These are phyloP conservation scores for Komagataella pseudopastoris DNA, from an alignment of 805 yeast species.

Conservation along the genomic window DNA sequence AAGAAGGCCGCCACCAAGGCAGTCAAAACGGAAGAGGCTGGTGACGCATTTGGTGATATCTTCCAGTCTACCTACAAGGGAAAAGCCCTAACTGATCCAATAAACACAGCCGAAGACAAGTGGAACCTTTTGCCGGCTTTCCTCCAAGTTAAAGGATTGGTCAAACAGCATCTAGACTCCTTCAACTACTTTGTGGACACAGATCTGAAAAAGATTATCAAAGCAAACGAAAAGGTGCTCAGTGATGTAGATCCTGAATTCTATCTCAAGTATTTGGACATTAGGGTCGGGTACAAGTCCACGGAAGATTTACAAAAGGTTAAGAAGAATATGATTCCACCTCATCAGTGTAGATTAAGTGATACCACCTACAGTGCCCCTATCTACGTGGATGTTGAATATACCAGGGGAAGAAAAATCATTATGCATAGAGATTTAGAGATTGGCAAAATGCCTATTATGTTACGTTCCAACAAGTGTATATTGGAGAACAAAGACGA, in stretches of 20 bases:
- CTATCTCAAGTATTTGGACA: constrained; percentile 84
- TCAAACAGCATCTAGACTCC: constrained; percentile 96
- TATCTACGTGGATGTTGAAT: constrained; percentile 91
- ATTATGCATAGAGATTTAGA: constrained; percentile 83
- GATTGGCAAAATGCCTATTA: constrained; percentile 97
- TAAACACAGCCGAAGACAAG: constrained; percentile 86
- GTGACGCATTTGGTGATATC: constrained; percentile 53
- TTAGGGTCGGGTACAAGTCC: constrained; percentile 78
- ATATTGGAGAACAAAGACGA: constrained; percentile 70
- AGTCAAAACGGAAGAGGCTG: constrained; percentile 21
- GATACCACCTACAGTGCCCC: constrained; percentile 94
- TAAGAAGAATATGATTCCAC: constrained; percentile 31
- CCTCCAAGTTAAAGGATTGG: constrained; percentile 87
- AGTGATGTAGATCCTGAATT: constrained; percentile 97
- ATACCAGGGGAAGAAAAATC: constrained; percentile 88
- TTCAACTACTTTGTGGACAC: constrained; percentile 91
- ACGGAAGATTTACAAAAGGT: constrained; percentile 34
- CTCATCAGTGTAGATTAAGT: constrained; percentile 91
- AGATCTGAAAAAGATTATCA: constrained; percentile 83
- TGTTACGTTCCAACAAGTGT: constrained; percentile 91
- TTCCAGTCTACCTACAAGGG: constrained; percentile 78
- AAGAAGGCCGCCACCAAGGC: background rate
- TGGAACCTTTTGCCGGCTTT: constrained; percentile 97
- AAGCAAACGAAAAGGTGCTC: constrained; percentile 78
- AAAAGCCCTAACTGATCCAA: constrained; percentile 72